Evolutionary conservation across 495 filamentous ascomycete genomes (phyloP), one percentile per base, ranked within the genome.

Genomic region (Margaritispora aquatica): DNA sequence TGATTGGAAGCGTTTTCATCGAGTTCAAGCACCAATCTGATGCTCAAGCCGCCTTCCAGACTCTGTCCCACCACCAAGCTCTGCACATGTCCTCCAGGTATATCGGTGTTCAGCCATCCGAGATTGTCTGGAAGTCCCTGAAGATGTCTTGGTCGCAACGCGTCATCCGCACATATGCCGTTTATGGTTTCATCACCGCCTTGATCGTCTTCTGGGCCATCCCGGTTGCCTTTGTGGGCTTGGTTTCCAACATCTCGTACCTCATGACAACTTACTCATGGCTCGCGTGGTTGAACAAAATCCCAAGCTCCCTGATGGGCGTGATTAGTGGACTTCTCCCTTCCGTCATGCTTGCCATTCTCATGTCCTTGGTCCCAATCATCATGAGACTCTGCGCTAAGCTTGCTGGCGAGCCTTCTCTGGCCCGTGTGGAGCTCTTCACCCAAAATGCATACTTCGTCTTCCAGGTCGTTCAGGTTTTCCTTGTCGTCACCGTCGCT

Each of bases 201-300:
- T 72, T 97, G 73, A 90, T 97, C 68, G 80, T 98, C 67, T 97
- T 98, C 80, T 97, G 92, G 91, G 88, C 91, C 2, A 89, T 98
- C 59, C 94, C 94, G 2, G 90, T 96, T 31, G 89, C 86, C 21
- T 78, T 90, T 56, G 91, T 97, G 55, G 93, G 89, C 76, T 61
- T 80, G 19, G 87, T 98, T 66, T 96, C 92, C 58, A 95, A 98
- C 71, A 84, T 97, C 70, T 77, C 80, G 66, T 80, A 76, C 53
- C 74, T 98, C 46, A 79, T 76, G 24, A 77, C n/a, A n/a, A n/a
- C 68, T 21, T 73, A 89, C 57, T 78, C 71, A n/a, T 96, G 82
- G 73, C 77, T 97, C 56, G 56, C 60, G 2, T 97, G 89, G 79
- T 85, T 98, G 68, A 70, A 81, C 48, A 71, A 86, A 34, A 82